Evolutionary conservation across 805 yeast genomes (phyloP), one percentile per base, ranked within the genome.

Genomic region (Teunomyces cretensis): DNA sequence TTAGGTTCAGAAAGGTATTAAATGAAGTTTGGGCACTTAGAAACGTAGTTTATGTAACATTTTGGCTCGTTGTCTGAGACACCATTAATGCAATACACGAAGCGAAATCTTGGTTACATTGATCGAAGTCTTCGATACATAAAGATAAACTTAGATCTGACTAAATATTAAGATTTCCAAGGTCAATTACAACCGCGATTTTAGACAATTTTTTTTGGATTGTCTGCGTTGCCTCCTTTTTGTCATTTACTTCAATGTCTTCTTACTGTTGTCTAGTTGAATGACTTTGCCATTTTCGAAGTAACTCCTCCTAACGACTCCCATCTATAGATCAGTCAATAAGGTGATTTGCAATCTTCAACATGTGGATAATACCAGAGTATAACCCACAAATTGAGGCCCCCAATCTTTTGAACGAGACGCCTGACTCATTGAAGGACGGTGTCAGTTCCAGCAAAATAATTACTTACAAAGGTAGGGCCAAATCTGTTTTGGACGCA

Each of bases 401-500:
- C 14, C 8, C 16, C 6, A 14, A 26, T 7, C 35, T n/a, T 30
- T 33, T 17, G 42, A 17, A 12, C 11, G 22, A 7, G 8, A 24
- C n/a, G 16, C n/a, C 7, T 6, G 38, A 35, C 7, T 16, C 11
- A 12, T 22, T 12, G 14, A 12, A 13, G 15, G 27, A 19, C 12
- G 22, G 13, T 22, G 11, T 13, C 12, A 35, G 12, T 22, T 9
- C 13, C 38, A 35, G 17, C 11, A 42, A 17, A 17, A 33, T 45
- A 15, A 33, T 45, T 16, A 80, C 88, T 0, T 84, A 84, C 55
- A 72, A 66, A 46, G 92, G 92, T 0, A 64, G 74, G 26, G 75
- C 85, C 11, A 70, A 74, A 24, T 68, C 84, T 0, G 72, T 83
- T 2, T 64, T 66, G 47, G 92, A 86, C 53, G 88, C 89, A 9